These are phyloP conservation scores for Kockovaella imperatae DNA, from an alignment of 768 basidiomycete species.

Conservation along the genomic window DNA sequence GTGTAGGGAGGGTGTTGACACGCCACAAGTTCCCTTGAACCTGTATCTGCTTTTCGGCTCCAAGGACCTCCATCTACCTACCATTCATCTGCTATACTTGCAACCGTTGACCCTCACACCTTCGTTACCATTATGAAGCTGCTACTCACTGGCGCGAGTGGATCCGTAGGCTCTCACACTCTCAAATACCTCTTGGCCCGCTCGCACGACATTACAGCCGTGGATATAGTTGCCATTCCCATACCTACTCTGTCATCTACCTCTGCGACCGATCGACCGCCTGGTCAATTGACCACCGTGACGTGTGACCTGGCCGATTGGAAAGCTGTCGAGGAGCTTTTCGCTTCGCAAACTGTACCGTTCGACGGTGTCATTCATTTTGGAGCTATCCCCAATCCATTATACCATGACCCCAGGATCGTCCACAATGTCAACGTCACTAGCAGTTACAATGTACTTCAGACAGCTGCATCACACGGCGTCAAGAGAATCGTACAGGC, in stretches of 20 bases:
- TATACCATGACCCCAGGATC: slow-evolving; percentile 3
- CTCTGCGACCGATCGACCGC: slow-evolving; percentile 2
- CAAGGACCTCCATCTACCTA: not conserved
- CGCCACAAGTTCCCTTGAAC: not conserved
- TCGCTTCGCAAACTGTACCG: not conserved
- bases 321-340: slow-evolving; percentile 3
- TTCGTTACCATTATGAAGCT: slow-evolving; percentile 13
- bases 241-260: not conserved
- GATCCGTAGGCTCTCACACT: slow-evolving; percentile 10
- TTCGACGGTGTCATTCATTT: slow-evolving; percentile 31
- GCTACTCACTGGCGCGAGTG: slow-evolving; percentile 23
- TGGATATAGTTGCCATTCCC: slow-evolving; percentile 15
- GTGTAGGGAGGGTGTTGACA: not conserved
- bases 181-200: slow-evolving; percentile 8
- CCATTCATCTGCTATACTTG: no score
- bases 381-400: slow-evolving; percentile 24
- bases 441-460: slow-evolving; percentile 26
- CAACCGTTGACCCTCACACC: no score
- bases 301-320: not conserved
- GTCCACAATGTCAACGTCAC: slow-evolving; percentile 28
- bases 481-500: slow-evolving; percentile 30
- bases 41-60: not conserved
- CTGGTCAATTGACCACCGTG: no score
- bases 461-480: slow-evolving; percentile 18
- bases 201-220: slow-evolving; percentile 17